Evolutionary conservation across 1,284 basidiomycete species (phyloP).

Genomic region (Austroboletus novae-zelandiae): DNA sequence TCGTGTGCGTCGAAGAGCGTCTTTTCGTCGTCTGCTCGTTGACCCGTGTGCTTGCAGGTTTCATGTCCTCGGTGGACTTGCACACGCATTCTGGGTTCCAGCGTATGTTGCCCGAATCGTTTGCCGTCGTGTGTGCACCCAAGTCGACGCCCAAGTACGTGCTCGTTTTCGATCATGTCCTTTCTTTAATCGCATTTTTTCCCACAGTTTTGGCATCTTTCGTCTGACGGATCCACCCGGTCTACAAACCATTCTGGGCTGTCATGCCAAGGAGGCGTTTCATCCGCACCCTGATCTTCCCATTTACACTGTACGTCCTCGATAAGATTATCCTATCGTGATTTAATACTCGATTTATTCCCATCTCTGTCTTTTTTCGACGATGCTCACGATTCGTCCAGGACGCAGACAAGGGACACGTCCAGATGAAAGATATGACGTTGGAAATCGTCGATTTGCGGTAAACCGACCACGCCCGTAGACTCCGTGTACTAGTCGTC

Average conservation of each 20-base stretch:
- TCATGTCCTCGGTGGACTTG: constrained; percentile 86
- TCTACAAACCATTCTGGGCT: constrained; percentile 64
- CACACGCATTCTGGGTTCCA: constrained; percentile 90
- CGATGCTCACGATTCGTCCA: constrained; percentile 22
- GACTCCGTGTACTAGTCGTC: not conserved
- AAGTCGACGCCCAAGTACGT: constrained; percentile 70
- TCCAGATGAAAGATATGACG: constrained; percentile 67
- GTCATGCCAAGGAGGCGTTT: constrained; percentile 71
- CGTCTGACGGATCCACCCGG: constrained; percentile 84
- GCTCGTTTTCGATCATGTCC: not conserved
- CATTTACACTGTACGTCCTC: constrained; percentile 69
- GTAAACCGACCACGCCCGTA: constrained; percentile 12
- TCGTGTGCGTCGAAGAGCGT: constrained; percentile 54
- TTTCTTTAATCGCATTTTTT: not conserved
- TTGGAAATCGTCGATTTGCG: constrained; percentile 76
- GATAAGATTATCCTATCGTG: not conserved
- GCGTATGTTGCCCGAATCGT: constrained; percentile 83
- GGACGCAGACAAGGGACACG: constrained; percentile 79
- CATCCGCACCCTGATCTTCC: constrained; percentile 80
- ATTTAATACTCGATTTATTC: not conserved
- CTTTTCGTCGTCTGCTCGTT: constrained; percentile 2
- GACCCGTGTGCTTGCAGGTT: constrained; percentile 43
- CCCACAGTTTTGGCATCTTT: constrained; percentile 76
- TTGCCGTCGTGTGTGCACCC: constrained; percentile 89
- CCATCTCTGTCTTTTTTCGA: not conserved